Evolutionary conservation across 2,329 filamentous ascomycete species (phyloP).

Genomic region (Trichoderma asperellum): DNA sequence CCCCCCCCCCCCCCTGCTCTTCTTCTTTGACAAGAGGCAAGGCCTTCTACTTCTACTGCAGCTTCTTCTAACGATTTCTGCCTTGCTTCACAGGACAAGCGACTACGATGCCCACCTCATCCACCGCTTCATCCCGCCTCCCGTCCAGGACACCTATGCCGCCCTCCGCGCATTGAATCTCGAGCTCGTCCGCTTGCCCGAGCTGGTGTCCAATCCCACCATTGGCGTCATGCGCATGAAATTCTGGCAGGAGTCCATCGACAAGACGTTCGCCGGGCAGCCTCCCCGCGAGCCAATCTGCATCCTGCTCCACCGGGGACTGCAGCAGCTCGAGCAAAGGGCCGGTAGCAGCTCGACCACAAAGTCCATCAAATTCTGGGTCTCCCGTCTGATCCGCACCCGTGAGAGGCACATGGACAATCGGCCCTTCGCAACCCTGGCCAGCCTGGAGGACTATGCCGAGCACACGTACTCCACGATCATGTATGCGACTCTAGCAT

Average conservation of each 20-base stretch:
- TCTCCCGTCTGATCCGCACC: constrained; percentile 76
- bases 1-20: not conserved
- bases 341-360: constrained; percentile 46
- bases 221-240: constrained; percentile 89
- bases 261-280: constrained; percentile 72
- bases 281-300: constrained; percentile 93
- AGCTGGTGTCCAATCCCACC: constrained; percentile 83
- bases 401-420: constrained; percentile 84
- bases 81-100: constrained; percentile 65
- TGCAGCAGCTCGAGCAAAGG: constrained; percentile 61
- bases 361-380: constrained; percentile 69
- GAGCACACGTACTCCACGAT: constrained; percentile 95
- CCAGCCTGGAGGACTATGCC: constrained; percentile 80
- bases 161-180: constrained; percentile 91
- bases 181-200: constrained; percentile 86
- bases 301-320: constrained; percentile 74
- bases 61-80: constrained; percentile 3
- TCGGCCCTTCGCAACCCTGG: constrained; percentile 74
- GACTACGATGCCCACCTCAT: constrained; percentile 89
- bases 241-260: constrained; percentile 89
- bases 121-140: constrained; percentile 77
- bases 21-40: too few relatives aligned
- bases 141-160: constrained; percentile 80
- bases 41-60: not conserved
- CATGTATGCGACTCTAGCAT: constrained; percentile 83